Base-by-base conservation (phyloP, 228 moss, liverwort and hornwort genomes). In the Sphagnum magellanicum region DNA sequence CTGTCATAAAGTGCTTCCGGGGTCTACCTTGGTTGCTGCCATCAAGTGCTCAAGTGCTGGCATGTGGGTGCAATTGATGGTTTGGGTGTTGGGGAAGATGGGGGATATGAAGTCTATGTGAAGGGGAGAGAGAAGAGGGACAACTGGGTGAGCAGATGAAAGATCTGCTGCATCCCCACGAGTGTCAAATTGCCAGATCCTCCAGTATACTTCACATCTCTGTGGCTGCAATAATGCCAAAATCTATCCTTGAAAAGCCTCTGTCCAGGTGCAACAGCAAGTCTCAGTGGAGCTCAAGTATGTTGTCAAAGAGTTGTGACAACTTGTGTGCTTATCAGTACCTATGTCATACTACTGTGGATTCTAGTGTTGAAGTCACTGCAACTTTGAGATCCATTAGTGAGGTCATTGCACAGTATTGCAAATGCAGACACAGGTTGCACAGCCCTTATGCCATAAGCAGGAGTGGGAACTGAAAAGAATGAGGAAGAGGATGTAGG, bases 191-290 rank as follows among this genome's bases (percentile, higher is more conserved):
- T 86, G 64, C 79, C 6, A 16, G 15, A 49, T 5, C 15, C 67
- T 32, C 32, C 70, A 89, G 77, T 12, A 8, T 8, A 55, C 9
- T 8, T 89, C 91, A 91, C 61, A 82, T 77, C 50, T 75, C 83
- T 6, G 77, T 74, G 11, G 76, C 87, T 4, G 76, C 84, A 59
- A 78, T 87, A 16, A 91, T 87, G 71, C 89, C 91, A 64, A 91
- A 91, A 72, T 89, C 84, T 48, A 91, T 81, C 17, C 84, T 73
- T 5, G 85, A 79, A 6, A 79, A 61, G 13, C 76, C 32, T 32
- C 32, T 32, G 32, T 32, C 32, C 32, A 32, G 32, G 32, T 32
- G 32, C 32, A 32, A 32, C 32, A 32, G 32, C 32, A 32, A 32
- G 32, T 32, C 32, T 32, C 32, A 32, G 32, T 32, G 32, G 32